Percentiles rank a stretch among this genome's conserved stretches.
Conservation (phyloP, 2,329 filamentous ascomycete genomes). For the Tolypocladium inflatum region DNA sequence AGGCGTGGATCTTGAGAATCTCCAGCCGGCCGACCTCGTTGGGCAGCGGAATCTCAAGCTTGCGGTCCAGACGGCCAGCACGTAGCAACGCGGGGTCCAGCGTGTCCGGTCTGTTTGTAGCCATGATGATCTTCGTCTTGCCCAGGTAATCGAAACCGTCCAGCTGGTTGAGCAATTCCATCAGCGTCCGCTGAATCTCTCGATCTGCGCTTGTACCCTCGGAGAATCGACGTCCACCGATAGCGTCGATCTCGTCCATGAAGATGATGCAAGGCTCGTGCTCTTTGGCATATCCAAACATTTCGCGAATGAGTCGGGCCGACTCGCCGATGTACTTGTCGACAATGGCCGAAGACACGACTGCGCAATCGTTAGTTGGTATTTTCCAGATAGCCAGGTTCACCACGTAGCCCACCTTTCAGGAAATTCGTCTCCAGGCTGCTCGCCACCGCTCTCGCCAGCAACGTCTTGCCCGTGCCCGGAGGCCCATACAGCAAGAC, state of each 20-base stretch:
- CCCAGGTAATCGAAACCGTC: conserved; percentile 99
- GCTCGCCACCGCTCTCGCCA: conserved; percentile 91
- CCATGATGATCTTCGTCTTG: conserved; percentile 99
- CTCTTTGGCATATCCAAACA: conserved; percentile 99
- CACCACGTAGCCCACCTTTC: conserved; percentile 54
- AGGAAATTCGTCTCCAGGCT: conserved; percentile 97
- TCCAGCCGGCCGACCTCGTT: conserved; percentile 95
- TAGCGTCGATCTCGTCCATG: conserved; percentile 99
- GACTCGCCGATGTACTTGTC: conserved; percentile 99
- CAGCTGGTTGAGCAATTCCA: conserved; percentile 97
- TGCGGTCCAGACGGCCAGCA: conserved; percentile 88
- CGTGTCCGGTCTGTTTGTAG: conserved; percentile 93
- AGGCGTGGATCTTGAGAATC: conserved; percentile 95
- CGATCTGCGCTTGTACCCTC: conserved; percentile 96
- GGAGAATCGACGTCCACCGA: conserved; percentile 90
- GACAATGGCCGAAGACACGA: conserved; percentile 96
- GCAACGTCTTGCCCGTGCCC: conserved; percentile 90
- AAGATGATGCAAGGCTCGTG: conserved; percentile 99
- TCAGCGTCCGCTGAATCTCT: conserved; percentile 95
- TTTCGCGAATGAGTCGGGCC: conserved; percentile 91
- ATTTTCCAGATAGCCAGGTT: neutral
- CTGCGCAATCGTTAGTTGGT: conserved; percentile 34
- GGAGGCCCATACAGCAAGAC: conserved; percentile 93
- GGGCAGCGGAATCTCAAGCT: conserved; percentile 94
- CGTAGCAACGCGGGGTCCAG: conserved; percentile 87